These are phyloP conservation scores for Rachicladosporium sp. DNA, from an alignment of 2,329 filamentous ascomycete genomes.

Conservation along the genomic window DNA sequence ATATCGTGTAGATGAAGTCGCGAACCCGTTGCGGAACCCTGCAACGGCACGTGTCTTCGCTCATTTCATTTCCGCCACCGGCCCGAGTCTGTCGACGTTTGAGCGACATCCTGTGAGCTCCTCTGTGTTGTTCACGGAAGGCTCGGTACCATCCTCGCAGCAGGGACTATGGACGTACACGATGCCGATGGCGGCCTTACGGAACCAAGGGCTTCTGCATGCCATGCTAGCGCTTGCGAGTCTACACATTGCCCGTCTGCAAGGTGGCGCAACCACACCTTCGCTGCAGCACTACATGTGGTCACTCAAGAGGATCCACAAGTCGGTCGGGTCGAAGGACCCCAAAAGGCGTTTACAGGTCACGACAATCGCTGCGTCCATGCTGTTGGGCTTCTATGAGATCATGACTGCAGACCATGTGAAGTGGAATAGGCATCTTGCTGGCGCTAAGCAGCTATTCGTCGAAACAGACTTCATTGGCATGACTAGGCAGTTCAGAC, in stretches of 20 bases:
- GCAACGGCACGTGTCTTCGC: slow-evolving; percentile 74
- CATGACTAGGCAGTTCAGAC: slow-evolving; percentile 59
- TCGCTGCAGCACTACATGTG: slow-evolving; percentile 89
- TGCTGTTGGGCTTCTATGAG: slow-evolving; percentile 83
- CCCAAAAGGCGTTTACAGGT: slow-evolving; percentile 57
- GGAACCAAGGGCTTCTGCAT: slow-evolving; percentile 77
- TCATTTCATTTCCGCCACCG: slow-evolving; percentile 84
- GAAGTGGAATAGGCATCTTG: slow-evolving; percentile 89
- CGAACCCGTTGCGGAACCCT: slow-evolving; percentile 61
- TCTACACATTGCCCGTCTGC: slow-evolving; percentile 75
- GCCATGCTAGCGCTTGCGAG: slow-evolving; percentile 80
- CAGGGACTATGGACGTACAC: slow-evolving; percentile 57
- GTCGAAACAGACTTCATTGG: slow-evolving; percentile 67
- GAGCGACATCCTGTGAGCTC: slow-evolving; percentile 71
- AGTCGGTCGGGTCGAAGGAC: slow-evolving; percentile 51
- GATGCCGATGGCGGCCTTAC: slow-evolving; percentile 70
- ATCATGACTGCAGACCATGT: slow-evolving; percentile 88
- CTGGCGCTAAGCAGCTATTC: slow-evolving; percentile 71
- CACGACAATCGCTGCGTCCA: slow-evolving; percentile 74
- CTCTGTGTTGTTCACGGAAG: slow-evolving; percentile 50
- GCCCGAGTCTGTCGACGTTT: slow-evolving; percentile 73
- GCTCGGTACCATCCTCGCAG: slow-evolving; percentile 48
- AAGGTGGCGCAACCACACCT: slow-evolving; percentile 60
- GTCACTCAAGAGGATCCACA: slow-evolving; percentile 64
- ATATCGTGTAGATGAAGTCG: slow-evolving; percentile 35